phyloP scores from a whole-genome alignment of 169 alveolate species.

The Plasmodium reichenowi region DNA sequence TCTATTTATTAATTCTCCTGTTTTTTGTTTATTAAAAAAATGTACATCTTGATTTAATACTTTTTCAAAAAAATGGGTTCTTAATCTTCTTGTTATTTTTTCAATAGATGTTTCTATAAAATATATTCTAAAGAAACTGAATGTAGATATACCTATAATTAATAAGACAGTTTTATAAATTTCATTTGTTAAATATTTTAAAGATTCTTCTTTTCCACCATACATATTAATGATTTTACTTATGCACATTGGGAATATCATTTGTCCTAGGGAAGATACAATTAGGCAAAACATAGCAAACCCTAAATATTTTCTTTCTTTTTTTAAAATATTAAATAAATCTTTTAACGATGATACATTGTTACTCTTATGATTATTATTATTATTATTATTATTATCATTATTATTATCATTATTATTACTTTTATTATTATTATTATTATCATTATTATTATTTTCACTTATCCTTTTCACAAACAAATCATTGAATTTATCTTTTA shows the following conservation, averaged over 20 bases:
- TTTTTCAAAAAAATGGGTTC: constrained; percentile 76
- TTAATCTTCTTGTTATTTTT: constrained; percentile 77
- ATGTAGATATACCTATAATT: constrained; percentile 55
- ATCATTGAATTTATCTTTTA: constrained; percentile 34
- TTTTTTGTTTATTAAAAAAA: constrained; percentile 76
- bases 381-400: no score
- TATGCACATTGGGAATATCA: constrained; percentile 73
- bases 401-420: no score
- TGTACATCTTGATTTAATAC: constrained; percentile 74
- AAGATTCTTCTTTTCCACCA: constrained; percentile 70
- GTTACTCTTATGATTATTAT: no score
- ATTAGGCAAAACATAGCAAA: constrained; percentile 31
- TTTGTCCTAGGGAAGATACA: constrained; percentile 58
- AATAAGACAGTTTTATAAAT: constrained; percentile 52
- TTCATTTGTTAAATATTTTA: constrained; percentile 52
- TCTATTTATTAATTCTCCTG: constrained; percentile 78
- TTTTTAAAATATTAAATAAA: constrained; percentile 46
- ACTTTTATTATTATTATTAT: no score
- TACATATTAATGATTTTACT: constrained; percentile 67
- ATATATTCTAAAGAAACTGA: constrained; percentile 59
- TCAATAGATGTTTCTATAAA: constrained; percentile 71
- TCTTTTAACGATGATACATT: constrained; percentile 50
- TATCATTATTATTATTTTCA: not conserved
- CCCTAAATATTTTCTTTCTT: constrained; percentile 58
- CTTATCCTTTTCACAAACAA: constrained; percentile 9